Conservation (phyloP, 176 grass and related monocot species). For the Cymbopogon citratus region DNA sequence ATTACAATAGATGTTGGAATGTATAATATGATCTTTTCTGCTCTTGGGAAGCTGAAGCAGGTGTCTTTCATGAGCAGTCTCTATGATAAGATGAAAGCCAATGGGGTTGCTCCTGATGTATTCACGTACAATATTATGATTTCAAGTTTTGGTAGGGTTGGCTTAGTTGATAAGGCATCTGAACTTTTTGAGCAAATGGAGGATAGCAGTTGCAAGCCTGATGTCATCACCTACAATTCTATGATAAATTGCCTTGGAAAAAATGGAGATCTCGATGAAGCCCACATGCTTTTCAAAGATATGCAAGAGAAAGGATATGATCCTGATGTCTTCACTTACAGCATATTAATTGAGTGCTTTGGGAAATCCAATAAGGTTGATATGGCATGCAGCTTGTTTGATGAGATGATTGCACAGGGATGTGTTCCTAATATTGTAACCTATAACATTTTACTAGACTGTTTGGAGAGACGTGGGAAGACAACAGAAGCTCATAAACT, state of each 20-base stretch:
- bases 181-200: conserved; percentile 89
- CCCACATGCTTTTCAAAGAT: conserved; percentile 88
- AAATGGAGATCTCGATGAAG: conserved; percentile 83
- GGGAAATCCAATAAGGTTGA: conserved; percentile 89
- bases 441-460: conserved; percentile 96
- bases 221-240: conserved; percentile 90
- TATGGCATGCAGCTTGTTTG: conserved; percentile 86
- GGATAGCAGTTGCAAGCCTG: conserved; percentile 58
- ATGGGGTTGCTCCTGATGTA: conserved; percentile 72
- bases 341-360: conserved; percentile 96
- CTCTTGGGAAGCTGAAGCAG: conserved; percentile 85
- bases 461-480: conserved; percentile 70
- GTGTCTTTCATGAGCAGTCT: conserved; percentile 60
- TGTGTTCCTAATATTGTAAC: conserved; percentile 87
- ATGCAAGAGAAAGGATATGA: conserved; percentile 93
- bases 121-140: conserved; percentile 98
- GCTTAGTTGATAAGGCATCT: conserved; percentile 66
- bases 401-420: conserved; percentile 71
- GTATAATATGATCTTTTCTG: conserved; percentile 93
- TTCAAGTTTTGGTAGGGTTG: conserved; percentile 86
- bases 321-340: conserved; percentile 94
- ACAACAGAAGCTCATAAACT: conserved; percentile 58
- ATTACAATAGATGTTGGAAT: conserved; percentile 65
- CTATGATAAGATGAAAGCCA: conserved; percentile 70
- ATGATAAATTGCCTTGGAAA: conserved; percentile 96